A percentile compares a stretch with the other conserved stretches of the same genome.
These are phyloP conservation scores for Atractiella rhizophila DNA, from an alignment of 768 basidiomycete species.

Conservation along the genomic window DNA sequence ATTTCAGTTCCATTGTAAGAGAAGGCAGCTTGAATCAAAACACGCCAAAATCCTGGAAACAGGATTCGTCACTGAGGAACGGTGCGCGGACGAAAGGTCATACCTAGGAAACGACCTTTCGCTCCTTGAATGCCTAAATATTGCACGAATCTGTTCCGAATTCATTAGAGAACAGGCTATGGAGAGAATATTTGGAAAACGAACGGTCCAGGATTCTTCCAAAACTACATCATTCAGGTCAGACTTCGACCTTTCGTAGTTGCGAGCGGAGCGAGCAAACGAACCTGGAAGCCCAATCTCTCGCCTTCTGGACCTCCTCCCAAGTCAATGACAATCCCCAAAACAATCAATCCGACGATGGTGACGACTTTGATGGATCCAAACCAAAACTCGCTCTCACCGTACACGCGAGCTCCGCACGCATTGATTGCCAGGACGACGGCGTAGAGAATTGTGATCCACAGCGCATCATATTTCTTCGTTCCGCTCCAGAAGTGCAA, in stretches of 20 bases:
- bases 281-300: slow-evolving; percentile 27
- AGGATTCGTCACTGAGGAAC: slow-evolving; percentile 60
- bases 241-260: no score
- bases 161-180: no score
- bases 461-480: slow-evolving; percentile 18
- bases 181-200: no score
- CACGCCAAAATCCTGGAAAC: slow-evolving; percentile 36
- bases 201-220: slow-evolving; percentile 7
- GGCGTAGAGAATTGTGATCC: slow-evolving; percentile 19
- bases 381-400: slow-evolving; percentile 33
- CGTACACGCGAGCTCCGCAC: slow-evolving; percentile 19
- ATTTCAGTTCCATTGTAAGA: slow-evolving; percentile 34
- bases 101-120: slow-evolving; percentile 21
- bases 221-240: no score
- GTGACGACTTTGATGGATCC: slow-evolving; percentile 20
- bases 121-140: slow-evolving; percentile 17
- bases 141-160: not conserved
- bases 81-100: no score
- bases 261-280: no score
- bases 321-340: slow-evolving; percentile 33
- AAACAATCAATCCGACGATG: slow-evolving; percentile 25
- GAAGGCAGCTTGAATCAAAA: slow-evolving; percentile 24
- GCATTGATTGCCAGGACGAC: slow-evolving; percentile 22
- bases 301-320: not conserved
- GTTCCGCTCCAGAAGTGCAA: slow-evolving; percentile 41